A percentile compares a stretch with the other conserved stretches of the same genome.
Conservation (phyloP, 2,329 filamentous ascomycete genomes). For the Dactylonectria macrodidyma region DNA sequence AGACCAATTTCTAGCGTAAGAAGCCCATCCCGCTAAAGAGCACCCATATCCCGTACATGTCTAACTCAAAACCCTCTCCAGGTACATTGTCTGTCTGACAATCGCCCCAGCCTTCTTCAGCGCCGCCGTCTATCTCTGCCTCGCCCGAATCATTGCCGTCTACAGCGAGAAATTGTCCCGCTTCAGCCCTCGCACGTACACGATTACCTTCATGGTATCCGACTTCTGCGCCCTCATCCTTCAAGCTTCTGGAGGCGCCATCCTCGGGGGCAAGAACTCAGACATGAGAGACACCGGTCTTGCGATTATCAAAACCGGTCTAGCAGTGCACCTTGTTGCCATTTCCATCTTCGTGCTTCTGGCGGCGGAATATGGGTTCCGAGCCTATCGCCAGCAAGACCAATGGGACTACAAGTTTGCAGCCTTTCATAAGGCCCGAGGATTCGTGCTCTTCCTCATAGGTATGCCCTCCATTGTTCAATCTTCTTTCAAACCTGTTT, state of each 20-base stretch:
- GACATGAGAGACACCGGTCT: constrained; percentile 19
- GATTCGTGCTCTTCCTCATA: constrained; percentile 33
- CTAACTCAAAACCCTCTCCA: constrained; percentile 3
- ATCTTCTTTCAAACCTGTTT: constrained; percentile 80
- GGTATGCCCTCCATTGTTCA: constrained; percentile 63
- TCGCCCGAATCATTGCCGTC: constrained; percentile 62
- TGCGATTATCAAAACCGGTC: constrained; percentile 36
- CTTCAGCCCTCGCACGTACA: constrained; percentile 50
- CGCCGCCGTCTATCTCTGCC: constrained; percentile 73
- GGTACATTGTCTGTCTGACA: constrained; percentile 65
- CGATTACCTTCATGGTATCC: constrained; percentile 60
- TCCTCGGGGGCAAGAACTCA: constrained; percentile 42
- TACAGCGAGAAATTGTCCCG: constrained; percentile 57
- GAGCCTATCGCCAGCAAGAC: constrained; percentile 18
- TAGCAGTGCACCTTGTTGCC: constrained; percentile 34
- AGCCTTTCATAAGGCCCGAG: constrained; percentile 24
- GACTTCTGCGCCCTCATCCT: constrained; percentile 66
- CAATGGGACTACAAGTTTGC: constrained; percentile 34
- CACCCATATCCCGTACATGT: rapidly evolving
- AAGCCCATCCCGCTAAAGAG: background rate
- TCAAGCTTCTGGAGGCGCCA: constrained; percentile 65
- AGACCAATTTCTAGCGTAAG: constrained; percentile 69
- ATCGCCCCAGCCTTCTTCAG: constrained; percentile 75
- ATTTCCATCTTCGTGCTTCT: constrained; percentile 30
- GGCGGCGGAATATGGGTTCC: constrained; percentile 21